These are phyloP conservation scores for Botryotinia globosa DNA, from an alignment of 2,329 filamentous ascomycete species.

Conservation along the genomic window DNA sequence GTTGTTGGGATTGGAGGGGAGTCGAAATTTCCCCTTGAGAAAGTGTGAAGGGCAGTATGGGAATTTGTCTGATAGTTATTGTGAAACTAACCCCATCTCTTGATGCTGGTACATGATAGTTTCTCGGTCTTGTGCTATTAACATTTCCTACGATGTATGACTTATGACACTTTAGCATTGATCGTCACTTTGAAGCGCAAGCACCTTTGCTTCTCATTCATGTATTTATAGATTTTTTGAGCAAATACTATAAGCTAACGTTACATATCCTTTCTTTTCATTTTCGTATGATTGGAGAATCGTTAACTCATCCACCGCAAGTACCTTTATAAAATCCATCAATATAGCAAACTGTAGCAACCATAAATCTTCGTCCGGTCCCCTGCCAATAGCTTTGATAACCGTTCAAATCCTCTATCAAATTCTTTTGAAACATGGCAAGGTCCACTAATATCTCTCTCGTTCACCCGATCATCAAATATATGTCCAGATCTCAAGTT, in stretches of 20 bases:
- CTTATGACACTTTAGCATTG: neutral
- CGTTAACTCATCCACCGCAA: neutral
- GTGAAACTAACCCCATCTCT: neutral
- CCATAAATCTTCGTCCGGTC: neutral
- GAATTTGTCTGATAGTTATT: neutral
- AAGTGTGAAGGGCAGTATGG: neutral
- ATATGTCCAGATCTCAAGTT: neutral
- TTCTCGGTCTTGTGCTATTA: neutral
- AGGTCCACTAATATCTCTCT: neutral
- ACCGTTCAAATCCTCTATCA: neutral
- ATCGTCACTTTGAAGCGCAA: neutral
- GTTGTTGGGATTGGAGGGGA: conserved; percentile 68
- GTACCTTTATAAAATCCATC: neutral
- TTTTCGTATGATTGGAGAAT: neutral
- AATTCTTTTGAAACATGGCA: neutral
- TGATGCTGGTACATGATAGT: too few species aligned
- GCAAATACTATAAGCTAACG: neutral
- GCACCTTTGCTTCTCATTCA: neutral
- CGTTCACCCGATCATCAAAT: neutral
- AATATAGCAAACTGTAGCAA: conserved; percentile 2
- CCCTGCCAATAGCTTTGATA: neutral
- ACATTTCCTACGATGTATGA: neutral
- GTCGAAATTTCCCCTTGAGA: conserved; percentile 58
- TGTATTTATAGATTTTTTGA: neutral
- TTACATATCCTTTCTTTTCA: neutral